phyloP scores from a whole-genome alignment of 2,329 filamentous ascomycete species.

The Beauveria sp. region DNA sequence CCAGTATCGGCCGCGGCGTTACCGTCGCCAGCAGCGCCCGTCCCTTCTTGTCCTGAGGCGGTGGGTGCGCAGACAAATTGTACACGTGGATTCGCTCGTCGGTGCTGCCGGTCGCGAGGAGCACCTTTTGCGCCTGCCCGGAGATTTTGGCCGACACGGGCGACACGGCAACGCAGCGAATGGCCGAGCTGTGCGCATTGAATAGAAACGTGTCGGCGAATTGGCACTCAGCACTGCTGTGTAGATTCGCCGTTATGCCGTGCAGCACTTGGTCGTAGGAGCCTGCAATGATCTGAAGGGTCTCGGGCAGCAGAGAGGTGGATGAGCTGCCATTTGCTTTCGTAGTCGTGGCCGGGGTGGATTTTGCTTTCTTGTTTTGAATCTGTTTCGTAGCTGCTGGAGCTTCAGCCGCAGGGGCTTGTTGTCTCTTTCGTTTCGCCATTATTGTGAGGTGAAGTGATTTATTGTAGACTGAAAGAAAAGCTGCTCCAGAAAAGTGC shows the following conservation, averaged over 20 bases:
- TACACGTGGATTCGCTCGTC: slow-evolving; percentile 96
- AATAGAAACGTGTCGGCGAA: slow-evolving; percentile 95
- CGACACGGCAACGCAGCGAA: slow-evolving; percentile 83
- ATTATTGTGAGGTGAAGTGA: slow-evolving; percentile 23
- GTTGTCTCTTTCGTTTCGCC: slow-evolving; percentile 44
- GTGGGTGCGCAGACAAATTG: slow-evolving; percentile 67
- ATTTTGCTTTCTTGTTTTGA: slow-evolving; percentile 27
- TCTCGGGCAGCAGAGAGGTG: slow-evolving; percentile 30
- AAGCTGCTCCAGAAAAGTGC: not conserved
- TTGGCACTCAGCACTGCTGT: slow-evolving; percentile 36
- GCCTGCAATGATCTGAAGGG: slow-evolving; percentile 84
- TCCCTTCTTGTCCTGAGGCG: slow-evolving; percentile 38
- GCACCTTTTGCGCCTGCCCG: slow-evolving; percentile 68
- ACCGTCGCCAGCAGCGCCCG: slow-evolving; percentile 58
- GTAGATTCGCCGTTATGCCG: slow-evolving; percentile 72
- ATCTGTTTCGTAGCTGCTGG: slow-evolving; percentile 15
- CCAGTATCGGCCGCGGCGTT: slow-evolving; percentile 64
- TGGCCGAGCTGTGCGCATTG: slow-evolving; percentile 83
- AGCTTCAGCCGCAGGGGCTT: slow-evolving; percentile 21
- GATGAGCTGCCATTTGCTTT: slow-evolving; percentile 18
- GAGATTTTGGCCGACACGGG: slow-evolving; percentile 56
- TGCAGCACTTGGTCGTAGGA: slow-evolving; percentile 93
- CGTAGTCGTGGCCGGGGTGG: slow-evolving; percentile 8
- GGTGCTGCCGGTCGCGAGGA: slow-evolving; percentile 83
- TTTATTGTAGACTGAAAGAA: slow-evolving; percentile 5